Conservation (phyloP, 495 filamentous ascomycete genomes). For the Penicillium angulare region DNA sequence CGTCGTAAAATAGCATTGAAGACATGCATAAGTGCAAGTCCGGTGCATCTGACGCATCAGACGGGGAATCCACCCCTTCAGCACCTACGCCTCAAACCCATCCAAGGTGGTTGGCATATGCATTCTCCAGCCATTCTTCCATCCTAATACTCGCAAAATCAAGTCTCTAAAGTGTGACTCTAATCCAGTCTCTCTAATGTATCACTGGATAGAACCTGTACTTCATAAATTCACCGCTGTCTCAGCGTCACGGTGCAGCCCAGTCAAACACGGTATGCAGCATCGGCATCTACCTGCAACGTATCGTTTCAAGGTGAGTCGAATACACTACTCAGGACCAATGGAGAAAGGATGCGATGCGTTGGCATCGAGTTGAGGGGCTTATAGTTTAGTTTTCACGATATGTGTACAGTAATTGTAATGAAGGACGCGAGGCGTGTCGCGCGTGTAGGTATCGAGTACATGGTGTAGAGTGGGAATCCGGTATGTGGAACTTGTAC, state of each 20-base stretch:
- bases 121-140: background rate
- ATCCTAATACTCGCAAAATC: background rate
- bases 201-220: background rate
- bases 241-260: no score
- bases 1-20: background rate
- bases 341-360: conserved; percentile 9
- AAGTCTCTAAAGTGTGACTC: background rate
- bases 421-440: conserved; percentile 3
- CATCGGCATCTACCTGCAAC: background rate
- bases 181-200: background rate
- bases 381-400: background rate
- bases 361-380: conserved; percentile 2
- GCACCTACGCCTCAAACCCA: background rate
- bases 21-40: no score
- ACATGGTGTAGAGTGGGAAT: background rate
- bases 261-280: conserved; percentile 2
- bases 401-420: background rate
- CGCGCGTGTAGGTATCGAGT: conserved; percentile 9
- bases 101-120: background rate
- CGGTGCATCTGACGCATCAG: no score
- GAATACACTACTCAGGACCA: background rate
- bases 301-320: background rate
- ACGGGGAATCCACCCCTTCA: no score
- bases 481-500: background rate
- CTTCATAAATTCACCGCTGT: no score